Conservation (phyloP, 2,329 filamentous ascomycete species). For the Chaetomium globosum region DNA sequence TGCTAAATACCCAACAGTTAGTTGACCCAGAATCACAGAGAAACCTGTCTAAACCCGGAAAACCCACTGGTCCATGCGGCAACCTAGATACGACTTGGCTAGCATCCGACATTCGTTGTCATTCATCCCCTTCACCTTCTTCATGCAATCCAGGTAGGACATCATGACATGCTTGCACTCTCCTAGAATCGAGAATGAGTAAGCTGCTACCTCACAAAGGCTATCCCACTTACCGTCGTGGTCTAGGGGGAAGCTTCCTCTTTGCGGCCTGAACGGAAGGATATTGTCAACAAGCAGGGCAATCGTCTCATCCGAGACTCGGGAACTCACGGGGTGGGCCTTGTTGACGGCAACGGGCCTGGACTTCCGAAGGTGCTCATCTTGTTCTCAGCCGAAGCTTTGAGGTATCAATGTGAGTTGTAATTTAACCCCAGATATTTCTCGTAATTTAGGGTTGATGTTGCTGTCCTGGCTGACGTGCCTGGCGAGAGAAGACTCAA, state of each 20-base stretch:
- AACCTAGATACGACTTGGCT: conserved; percentile 85
- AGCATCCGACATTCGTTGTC: conserved; percentile 81
- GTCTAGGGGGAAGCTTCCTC: conserved; percentile 94
- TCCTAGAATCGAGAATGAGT: conserved; percentile 52
- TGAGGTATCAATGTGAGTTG: not conserved
- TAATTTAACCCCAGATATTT: not conserved
- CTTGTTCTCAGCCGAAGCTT: not conserved
- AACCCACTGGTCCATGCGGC: conserved; percentile 89
- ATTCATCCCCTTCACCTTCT: conserved; percentile 79
- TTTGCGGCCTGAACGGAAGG: conserved; percentile 63
- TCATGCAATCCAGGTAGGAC: conserved; percentile 83
- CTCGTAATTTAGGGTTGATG: not conserved
- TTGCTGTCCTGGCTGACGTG: not conserved
- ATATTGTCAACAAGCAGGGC: not conserved
- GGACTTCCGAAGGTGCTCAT: conserved; percentile 43
- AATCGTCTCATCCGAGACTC: not conserved
- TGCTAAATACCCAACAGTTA: conserved; percentile 53
- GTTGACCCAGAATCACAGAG: not conserved
- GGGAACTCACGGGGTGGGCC: conserved; percentile 43
- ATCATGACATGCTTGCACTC: conserved; percentile 92
- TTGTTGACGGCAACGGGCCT: conserved; percentile 39
- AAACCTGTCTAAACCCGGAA: not conserved
- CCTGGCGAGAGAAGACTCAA: not conserved
- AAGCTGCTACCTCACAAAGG: not conserved
- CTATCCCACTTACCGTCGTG: conserved; percentile 67